Conservation (phyloP, 176 grass and related monocot species). For the Avena atlantica region DNA sequence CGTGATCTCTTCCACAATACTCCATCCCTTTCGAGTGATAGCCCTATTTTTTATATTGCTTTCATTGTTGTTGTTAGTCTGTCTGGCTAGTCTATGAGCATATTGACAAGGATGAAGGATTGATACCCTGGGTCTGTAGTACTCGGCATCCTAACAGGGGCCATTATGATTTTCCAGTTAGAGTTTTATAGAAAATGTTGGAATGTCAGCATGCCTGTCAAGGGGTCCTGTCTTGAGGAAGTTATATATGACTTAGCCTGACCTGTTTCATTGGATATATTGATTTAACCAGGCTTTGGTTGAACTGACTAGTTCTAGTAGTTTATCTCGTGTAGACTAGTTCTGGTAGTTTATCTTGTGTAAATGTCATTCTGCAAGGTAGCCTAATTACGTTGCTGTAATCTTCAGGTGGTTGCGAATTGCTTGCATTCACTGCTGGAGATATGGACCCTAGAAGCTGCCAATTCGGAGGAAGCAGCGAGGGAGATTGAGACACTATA, state of each 20-base stretch:
- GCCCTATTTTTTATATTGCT: not conserved
- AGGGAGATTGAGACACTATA: conserved; percentile 89
- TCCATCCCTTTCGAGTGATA: not conserved
- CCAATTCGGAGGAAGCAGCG: conserved; percentile 82
- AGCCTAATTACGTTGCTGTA: conserved; percentile 26
- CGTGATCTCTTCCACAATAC: not conserved
- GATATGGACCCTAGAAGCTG: conserved; percentile 90
- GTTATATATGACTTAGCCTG: not conserved
- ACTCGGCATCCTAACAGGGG: not conserved
- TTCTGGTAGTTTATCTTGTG: not conserved
- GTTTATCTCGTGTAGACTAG: not conserved
- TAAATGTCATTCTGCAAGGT: not conserved
- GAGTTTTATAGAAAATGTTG: not conserved
- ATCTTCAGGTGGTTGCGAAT: conserved; percentile 90
- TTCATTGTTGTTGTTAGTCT: not conserved
- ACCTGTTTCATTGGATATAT: conserved; percentile 34
- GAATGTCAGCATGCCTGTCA: not conserved
- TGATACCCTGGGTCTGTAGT: not conserved
- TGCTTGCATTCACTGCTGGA: conserved; percentile 88
- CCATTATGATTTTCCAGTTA: not conserved
- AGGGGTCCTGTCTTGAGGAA: conserved; percentile 9
- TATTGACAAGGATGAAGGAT: not conserved
- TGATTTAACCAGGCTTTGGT: not conserved
- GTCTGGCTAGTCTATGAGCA: not conserved
- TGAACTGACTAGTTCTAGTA: conserved; percentile 3